Conservation (phyloP, 139 green algal genomes). For the Micromonas commoda region DNA sequence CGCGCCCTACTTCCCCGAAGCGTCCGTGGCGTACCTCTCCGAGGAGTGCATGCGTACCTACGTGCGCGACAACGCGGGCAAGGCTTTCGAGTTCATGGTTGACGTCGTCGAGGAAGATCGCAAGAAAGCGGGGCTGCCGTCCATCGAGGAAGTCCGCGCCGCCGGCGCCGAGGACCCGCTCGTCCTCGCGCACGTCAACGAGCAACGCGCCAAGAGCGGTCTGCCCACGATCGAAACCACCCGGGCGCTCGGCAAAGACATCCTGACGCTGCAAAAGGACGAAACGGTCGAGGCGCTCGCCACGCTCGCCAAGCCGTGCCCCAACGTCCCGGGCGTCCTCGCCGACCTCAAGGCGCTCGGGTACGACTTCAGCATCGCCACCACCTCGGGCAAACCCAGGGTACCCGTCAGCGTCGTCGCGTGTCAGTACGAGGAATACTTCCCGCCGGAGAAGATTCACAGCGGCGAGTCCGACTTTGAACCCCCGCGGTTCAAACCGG, state of each 20-base stretch:
- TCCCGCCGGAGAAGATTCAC: conserved; percentile 22
- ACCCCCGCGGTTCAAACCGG: conserved; percentile 12
- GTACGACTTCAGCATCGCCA: conserved; percentile 1
- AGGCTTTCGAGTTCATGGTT: conserved; percentile 25
- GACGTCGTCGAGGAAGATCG: conserved; percentile 9
- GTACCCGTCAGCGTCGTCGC: conserved; percentile 20
- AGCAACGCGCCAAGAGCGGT: background rate
- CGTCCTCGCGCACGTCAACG: background rate
- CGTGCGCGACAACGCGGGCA: conserved; percentile 18
- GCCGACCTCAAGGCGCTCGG: background rate
- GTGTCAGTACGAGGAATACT: background rate
- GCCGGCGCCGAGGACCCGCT: background rate
- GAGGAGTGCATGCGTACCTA: background rate
- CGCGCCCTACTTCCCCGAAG: conserved; percentile 17
- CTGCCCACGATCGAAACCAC: background rate
- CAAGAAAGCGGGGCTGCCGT: background rate
- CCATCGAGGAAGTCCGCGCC: conserved; percentile 15
- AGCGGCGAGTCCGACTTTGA: conserved; percentile 23
- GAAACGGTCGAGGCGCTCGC: conserved; percentile 13
- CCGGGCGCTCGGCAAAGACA: background rate
- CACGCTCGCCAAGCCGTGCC: background rate
- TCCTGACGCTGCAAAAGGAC: conserved; percentile 21
- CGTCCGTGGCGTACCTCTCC: background rate
- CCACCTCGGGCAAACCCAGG: conserved; percentile 7
- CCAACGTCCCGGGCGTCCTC: background rate